These are phyloP conservation scores for Hordeum pubiflorum DNA, from an alignment of 202 grass and related monocot species.

Conservation along the genomic window DNA sequence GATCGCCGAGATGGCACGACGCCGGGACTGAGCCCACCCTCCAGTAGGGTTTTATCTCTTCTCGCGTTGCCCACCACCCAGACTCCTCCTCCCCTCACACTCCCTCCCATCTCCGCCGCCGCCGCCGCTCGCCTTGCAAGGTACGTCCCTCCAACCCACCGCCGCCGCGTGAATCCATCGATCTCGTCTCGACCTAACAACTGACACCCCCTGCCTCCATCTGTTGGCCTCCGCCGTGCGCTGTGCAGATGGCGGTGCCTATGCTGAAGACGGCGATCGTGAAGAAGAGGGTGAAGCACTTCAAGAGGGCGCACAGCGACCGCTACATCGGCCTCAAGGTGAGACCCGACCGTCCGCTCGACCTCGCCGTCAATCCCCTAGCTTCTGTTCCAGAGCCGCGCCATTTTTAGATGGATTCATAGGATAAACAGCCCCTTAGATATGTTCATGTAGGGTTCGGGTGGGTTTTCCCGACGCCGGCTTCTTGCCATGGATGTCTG, in stretches of 20 bases:
- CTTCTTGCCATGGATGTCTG: neutral
- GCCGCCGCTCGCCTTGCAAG: neutral
- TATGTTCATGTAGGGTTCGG: neutral
- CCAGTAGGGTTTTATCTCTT: conserved; percentile 6
- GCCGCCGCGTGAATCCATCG: neutral
- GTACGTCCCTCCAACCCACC: neutral
- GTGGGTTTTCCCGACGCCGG: neutral
- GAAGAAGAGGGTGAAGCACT: conserved; percentile 68
- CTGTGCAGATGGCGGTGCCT: conserved; percentile 8
- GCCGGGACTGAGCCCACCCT: neutral
- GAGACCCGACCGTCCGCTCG: neutral
- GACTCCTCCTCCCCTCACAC: neutral
- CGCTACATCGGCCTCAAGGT: conserved; percentile 66
- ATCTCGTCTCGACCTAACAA: neutral
- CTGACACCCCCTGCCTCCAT: neutral
- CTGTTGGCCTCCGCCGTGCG: neutral
- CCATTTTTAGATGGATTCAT: neutral
- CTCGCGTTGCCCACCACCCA: neutral
- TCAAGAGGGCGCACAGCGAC: conserved; percentile 66
- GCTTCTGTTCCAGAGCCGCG: neutral
- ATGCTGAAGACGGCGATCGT: conserved; percentile 34
- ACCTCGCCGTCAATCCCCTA: neutral
- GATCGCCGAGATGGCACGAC: neutral
- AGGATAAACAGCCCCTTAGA: neutral
- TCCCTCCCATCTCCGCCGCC: neutral